These are phyloP conservation scores for Pseudopyrenochaeta lycopersici DNA, from an alignment of 2,329 filamentous ascomycete species.

Conservation along the genomic window DNA sequence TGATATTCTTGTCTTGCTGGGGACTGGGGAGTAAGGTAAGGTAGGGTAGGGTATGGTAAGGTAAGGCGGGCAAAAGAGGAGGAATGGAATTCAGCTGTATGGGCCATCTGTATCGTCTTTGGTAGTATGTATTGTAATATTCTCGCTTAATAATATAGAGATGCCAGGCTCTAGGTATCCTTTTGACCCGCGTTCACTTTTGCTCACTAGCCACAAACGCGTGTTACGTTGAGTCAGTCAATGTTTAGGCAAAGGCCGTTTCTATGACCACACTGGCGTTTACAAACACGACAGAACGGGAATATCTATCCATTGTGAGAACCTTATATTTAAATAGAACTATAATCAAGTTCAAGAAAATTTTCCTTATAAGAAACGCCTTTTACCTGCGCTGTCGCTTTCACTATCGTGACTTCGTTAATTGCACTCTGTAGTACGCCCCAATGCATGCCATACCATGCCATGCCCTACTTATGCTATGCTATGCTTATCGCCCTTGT, in stretches of 20 bases:
- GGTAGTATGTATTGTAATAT: constrained; percentile 23
- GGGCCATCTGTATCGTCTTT: background rate
- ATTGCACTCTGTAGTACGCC: constrained; percentile 1
- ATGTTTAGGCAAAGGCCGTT: too few species aligned
- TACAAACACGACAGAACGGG: too few species aligned
- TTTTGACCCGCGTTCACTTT: too few species aligned
- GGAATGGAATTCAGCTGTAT: background rate
- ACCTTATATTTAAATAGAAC: too few species aligned
- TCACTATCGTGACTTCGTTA: constrained; percentile 5
- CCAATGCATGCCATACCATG: background rate
- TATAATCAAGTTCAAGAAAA: too few species aligned
- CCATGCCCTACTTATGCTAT: background rate
- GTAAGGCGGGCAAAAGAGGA: background rate
- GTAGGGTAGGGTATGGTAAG: background rate
- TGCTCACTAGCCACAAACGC: too few species aligned
- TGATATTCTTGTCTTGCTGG: background rate
- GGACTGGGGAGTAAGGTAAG: background rate
- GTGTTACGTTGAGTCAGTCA: too few species aligned
- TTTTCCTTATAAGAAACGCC: background rate
- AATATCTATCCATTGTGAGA: too few species aligned
- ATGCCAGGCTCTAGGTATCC: constrained; percentile 4
- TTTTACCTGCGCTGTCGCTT: background rate
- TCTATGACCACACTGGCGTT: too few species aligned
- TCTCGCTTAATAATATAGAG: constrained; percentile 13
- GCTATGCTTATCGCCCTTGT: background rate